A percentile compares a stretch with the other conserved stretches of the same genome.
These are phyloP conservation scores for Didymella segeticola DNA, from an alignment of 2,329 filamentous ascomycete genomes.

Conservation along the genomic window DNA sequence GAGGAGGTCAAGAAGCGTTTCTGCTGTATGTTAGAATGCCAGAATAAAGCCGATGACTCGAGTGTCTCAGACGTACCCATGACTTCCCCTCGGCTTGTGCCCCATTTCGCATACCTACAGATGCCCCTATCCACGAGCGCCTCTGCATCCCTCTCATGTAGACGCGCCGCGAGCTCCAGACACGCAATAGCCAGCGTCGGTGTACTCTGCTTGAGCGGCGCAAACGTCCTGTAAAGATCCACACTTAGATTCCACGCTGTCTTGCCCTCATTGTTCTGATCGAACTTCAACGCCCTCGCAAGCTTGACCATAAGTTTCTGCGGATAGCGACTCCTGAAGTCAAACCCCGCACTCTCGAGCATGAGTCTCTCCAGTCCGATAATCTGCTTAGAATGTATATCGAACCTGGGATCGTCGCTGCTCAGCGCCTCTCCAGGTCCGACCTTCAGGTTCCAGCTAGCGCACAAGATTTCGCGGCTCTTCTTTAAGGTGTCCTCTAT, in stretches of 20 bases:
- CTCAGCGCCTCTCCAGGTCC: constrained; percentile 70
- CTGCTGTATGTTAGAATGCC: constrained; percentile 54
- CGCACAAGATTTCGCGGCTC: constrained; percentile 88
- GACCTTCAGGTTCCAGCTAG: constrained; percentile 84
- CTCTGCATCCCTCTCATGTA: constrained; percentile 65
- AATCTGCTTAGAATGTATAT: constrained; percentile 77
- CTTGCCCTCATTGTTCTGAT: constrained; percentile 64
- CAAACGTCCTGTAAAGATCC: constrained; percentile 92
- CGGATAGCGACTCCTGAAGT: constrained; percentile 88
- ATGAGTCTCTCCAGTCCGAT: constrained; percentile 92
- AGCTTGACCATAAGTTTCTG: constrained; percentile 87
- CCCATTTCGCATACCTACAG: constrained; percentile 56
- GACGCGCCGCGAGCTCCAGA: constrained; percentile 77
- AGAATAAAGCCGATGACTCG: not conserved
- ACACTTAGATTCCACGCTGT: constrained; percentile 82
- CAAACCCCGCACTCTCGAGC: constrained; percentile 90
- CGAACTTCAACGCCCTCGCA: constrained; percentile 64
- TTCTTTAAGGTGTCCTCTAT: constrained; percentile 98
- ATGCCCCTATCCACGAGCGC: constrained; percentile 53
- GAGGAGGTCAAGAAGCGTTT: constrained; percentile 87
- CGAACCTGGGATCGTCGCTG: constrained; percentile 85
- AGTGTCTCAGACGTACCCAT: constrained; percentile 46
- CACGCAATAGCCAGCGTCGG: constrained; percentile 84
- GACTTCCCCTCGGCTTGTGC: constrained; percentile 54
- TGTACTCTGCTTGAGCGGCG: constrained; percentile 86